Percentiles rank a stretch among this genome's conserved stretches.
phyloP scores from a whole-genome alignment of 108 stramenopile genomes.

The Fragilariopsis cylindrus region DNA sequence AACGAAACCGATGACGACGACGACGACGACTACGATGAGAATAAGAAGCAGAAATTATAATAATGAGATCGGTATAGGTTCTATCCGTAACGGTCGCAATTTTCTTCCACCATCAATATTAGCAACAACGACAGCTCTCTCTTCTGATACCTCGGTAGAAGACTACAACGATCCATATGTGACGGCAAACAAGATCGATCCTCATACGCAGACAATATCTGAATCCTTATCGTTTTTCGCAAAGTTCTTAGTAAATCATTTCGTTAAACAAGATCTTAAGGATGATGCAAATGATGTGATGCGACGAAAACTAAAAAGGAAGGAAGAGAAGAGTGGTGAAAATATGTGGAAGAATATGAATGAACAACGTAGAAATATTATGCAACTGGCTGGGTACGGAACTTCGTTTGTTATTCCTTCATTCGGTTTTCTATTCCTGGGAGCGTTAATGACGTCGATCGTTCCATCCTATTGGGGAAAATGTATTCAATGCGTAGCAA shows the following conservation, averaged over 20 bases:
- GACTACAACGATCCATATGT: conserved; percentile 24
- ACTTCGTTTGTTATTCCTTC: conserved; percentile 63
- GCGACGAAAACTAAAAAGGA: background rate
- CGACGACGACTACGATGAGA: background rate
- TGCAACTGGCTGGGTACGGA: conserved; percentile 76
- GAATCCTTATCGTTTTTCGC: conserved; percentile 33
- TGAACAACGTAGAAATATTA: conserved; percentile 73
- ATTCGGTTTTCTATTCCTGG: conserved; percentile 69
- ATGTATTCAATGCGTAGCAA: conserved; percentile 75
- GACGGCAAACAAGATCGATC: conserved; percentile 32
- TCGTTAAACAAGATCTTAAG: conserved; percentile 4
- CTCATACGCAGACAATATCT: conserved; percentile 31
- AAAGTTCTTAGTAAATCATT: conserved; percentile 19
- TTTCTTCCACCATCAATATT: no score
- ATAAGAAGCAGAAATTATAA: background rate
- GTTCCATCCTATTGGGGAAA: conserved; percentile 74
- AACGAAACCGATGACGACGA: background rate
- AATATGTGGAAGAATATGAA: conserved; percentile 50
- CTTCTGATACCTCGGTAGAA: background rate
- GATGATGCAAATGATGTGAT: background rate
- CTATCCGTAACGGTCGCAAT: no score
- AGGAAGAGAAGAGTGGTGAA: background rate
- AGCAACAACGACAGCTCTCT: background rate
- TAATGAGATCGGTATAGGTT: no score
- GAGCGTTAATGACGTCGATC: conserved; percentile 74